A percentile compares a stretch with the other conserved stretches of the same genome.
Evolutionary conservation across 805 yeast species (phyloP).

Genomic region (Hemisphaericaspora nanyangensis): DNA sequence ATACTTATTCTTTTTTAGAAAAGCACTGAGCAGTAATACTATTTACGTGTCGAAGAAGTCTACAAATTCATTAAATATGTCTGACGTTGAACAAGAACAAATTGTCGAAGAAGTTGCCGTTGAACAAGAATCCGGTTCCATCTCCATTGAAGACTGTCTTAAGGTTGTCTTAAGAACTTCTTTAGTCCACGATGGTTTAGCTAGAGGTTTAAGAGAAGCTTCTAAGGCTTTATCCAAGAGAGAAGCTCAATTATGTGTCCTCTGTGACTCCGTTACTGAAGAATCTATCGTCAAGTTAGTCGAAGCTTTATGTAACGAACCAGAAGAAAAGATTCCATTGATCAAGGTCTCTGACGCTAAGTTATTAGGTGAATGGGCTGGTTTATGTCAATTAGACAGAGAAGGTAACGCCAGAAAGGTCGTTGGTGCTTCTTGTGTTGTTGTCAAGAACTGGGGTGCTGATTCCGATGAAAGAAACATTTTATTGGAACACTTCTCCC

Average conservation of each 20-base stretch:
- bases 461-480: slow-evolving; percentile 96
- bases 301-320: slow-evolving; percentile 98
- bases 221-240: slow-evolving; percentile 97
- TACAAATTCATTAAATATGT: slow-evolving; percentile 47
- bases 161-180: slow-evolving; percentile 98
- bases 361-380: slow-evolving; percentile 99
- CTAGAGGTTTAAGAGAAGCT: slow-evolving; percentile 99
- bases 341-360: slow-evolving; percentile 99
- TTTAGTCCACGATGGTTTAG: slow-evolving; percentile 98
- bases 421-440: slow-evolving; percentile 99
- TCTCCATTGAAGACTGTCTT: slow-evolving; percentile 97
- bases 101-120: slow-evolving; percentile 79
- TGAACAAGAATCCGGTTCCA: slow-evolving; percentile 83
- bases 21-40: slow-evolving; percentile 53
- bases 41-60: slow-evolving; percentile 72
- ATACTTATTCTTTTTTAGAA: slow-evolving; percentile 7
- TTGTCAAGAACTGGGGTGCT: slow-evolving; percentile 99
- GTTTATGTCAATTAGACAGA: slow-evolving; percentile 98
- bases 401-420: slow-evolving; percentile 99
- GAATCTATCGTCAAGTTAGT: slow-evolving; percentile 93
- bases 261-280: slow-evolving; percentile 98
- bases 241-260: slow-evolving; percentile 96
- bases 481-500: slow-evolving; percentile 93
- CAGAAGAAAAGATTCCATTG: slow-evolving; percentile 93
- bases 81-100: slow-evolving; percentile 91